Conservation (phyloP, 1,284 basidiomycete species). For the Apiotrichum siamense region DNA sequence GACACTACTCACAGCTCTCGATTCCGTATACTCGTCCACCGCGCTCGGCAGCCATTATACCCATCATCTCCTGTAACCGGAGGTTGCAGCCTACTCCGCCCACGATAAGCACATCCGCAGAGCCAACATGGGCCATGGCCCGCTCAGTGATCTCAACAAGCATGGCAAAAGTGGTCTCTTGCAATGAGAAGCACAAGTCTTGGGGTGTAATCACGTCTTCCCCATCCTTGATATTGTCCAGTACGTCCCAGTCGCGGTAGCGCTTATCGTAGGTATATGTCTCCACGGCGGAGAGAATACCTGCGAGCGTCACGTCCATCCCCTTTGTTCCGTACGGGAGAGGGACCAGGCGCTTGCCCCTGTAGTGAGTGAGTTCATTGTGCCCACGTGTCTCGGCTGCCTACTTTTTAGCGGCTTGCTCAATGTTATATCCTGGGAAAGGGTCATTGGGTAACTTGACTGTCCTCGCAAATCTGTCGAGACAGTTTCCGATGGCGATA, state of each 20-base stretch:
- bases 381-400: too few relatives aligned
- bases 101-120: constrained; percentile 92
- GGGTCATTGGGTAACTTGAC: constrained; percentile 94
- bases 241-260: constrained; percentile 51
- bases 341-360: constrained; percentile 60
- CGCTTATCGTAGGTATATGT: constrained; percentile 76
- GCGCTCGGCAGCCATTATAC: constrained; percentile 87
- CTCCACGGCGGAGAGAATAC: constrained; percentile 82
- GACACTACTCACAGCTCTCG: constrained; percentile 72
- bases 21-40: constrained; percentile 89
- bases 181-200: constrained; percentile 93
- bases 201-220: constrained; percentile 78
- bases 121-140: constrained; percentile 98
- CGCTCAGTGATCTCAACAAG: constrained; percentile 98
- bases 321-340: constrained; percentile 97
- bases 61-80: constrained; percentile 97
- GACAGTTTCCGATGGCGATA: constrained; percentile 96
- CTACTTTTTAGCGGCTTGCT: constrained; percentile 86
- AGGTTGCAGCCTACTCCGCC: constrained; percentile 98
- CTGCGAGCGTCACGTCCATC: constrained; percentile 95
- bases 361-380: constrained; percentile 19
- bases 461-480: constrained; percentile 95
- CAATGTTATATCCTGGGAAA: constrained; percentile 97
- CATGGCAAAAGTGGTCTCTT: constrained; percentile 98
- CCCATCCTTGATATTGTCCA: constrained; percentile 21